These are phyloP conservation scores for Alternaria viburni DNA, from an alignment of 2,329 filamentous ascomycete species.

Conservation along the genomic window DNA sequence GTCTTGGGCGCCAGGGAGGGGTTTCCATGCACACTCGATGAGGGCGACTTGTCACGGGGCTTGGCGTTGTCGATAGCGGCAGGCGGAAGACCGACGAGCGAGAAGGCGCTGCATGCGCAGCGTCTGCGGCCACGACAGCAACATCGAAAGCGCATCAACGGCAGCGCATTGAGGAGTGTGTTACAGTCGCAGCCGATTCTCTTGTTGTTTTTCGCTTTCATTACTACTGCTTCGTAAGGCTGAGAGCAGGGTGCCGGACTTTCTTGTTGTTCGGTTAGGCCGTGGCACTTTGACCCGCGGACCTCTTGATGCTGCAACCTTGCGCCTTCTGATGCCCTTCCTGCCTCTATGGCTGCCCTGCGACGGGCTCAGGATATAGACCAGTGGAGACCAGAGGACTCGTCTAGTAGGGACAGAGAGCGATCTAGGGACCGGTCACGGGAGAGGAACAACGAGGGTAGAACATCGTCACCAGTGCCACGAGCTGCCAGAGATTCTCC, in stretches of 20 bases:
- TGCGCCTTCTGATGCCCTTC: slow-evolving; percentile 46
- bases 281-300: slow-evolving; percentile 46
- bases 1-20: background rate
- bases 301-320: slow-evolving; percentile 45
- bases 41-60: slow-evolving; percentile 29
- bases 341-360: slow-evolving; percentile 53
- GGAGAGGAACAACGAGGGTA: slow-evolving; percentile 36
- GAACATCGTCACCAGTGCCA: slow-evolving; percentile 45
- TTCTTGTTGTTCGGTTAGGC: slow-evolving; percentile 43
- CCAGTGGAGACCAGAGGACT: slow-evolving; percentile 53
- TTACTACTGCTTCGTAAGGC: slow-evolving; percentile 17
- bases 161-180: slow-evolving; percentile 25
- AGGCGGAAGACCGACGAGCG: slow-evolving; percentile 35
- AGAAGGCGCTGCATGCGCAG: slow-evolving; percentile 23
- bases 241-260: slow-evolving; percentile 27
- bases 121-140: slow-evolving; percentile 30
- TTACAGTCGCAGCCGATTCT: slow-evolving; percentile 16
- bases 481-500: slow-evolving; percentile 44
- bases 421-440: slow-evolving; percentile 30
- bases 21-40: background rate
- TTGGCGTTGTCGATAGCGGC: slow-evolving; percentile 34
- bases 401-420: slow-evolving; percentile 42
- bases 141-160: slow-evolving; percentile 29
- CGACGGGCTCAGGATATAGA: slow-evolving; percentile 51
- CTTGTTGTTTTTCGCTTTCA: slow-evolving; percentile 16